A percentile compares a stretch with the other conserved stretches of the same genome.
These are phyloP conservation scores for Zarea fungicola DNA, from an alignment of 2,329 filamentous ascomycete genomes.

Conservation along the genomic window DNA sequence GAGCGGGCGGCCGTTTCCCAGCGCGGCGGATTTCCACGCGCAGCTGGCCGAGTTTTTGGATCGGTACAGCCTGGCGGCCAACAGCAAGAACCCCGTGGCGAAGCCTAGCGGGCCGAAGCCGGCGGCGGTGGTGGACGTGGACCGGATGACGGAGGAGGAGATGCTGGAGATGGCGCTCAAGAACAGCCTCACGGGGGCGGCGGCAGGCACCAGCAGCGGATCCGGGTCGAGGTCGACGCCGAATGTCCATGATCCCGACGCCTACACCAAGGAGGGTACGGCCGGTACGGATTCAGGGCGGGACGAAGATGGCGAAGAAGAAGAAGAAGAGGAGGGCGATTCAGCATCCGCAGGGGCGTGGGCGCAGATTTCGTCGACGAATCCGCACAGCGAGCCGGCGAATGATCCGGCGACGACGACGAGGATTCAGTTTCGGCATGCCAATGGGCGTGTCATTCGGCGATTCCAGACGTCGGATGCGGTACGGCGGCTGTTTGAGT, in stretches of 20 bases:
- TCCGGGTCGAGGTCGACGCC: slow-evolving; percentile 33
- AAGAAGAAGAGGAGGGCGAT: slow-evolving; percentile 33
- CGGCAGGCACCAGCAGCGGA: slow-evolving; percentile 25
- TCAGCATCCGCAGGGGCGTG: slow-evolving; percentile 45
- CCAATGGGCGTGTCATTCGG: slow-evolving; percentile 77
- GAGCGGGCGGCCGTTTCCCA: slow-evolving; percentile 77
- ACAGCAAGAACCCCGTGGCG: slow-evolving; percentile 90
- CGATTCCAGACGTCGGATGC: slow-evolving; percentile 73
- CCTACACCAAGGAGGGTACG: slow-evolving; percentile 66
- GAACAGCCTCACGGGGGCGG: slow-evolving; percentile 72
- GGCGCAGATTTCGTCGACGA: slow-evolving; percentile 63
- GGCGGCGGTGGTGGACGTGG: slow-evolving; percentile 67
- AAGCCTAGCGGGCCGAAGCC: slow-evolving; percentile 56
- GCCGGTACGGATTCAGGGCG: slow-evolving; percentile 35
- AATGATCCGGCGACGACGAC: slow-evolving; percentile 68
- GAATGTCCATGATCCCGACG: slow-evolving; percentile 76
- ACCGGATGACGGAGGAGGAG: slow-evolving; percentile 92
- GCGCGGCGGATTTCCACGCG: slow-evolving; percentile 75
- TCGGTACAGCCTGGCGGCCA: slow-evolving; percentile 81
- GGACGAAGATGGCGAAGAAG: slow-evolving; percentile 42
- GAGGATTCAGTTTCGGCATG: slow-evolving; percentile 87
- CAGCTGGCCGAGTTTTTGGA: slow-evolving; percentile 96
- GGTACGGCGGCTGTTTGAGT: slow-evolving; percentile 86
- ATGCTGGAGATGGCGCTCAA: slow-evolving; percentile 92
- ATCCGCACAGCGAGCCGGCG: slow-evolving; percentile 72